Evolutionary conservation across 2,329 filamentous ascomycete genomes (phyloP).

Genomic region (Aspergillus pseudotamarii): DNA sequence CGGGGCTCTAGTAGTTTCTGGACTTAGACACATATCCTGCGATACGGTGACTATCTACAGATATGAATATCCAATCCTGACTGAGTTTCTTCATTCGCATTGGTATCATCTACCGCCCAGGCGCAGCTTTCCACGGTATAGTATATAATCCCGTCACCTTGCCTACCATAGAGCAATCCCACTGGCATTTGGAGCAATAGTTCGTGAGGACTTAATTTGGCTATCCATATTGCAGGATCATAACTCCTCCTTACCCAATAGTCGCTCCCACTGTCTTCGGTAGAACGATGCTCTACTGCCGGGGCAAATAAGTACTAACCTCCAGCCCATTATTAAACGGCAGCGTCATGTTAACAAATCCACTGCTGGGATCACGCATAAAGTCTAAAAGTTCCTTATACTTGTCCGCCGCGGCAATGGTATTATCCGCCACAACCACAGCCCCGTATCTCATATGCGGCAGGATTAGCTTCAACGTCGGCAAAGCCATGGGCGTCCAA

Average conservation of each 20-base stretch:
- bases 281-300: background rate
- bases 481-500: conserved; percentile 43
- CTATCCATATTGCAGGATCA: background rate
- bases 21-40: no score
- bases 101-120: no score
- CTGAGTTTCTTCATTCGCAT: no score
- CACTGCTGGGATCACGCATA: conserved; percentile 49
- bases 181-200: no score
- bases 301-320: conserved; percentile 41
- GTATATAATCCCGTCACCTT: no score
- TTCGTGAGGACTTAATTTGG: background rate
- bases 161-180: no score
- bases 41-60: no score
- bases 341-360: conserved; percentile 54
- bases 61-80: no score
- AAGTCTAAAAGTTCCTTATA: conserved; percentile 53
- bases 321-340: conserved; percentile 54
- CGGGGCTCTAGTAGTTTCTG: no score
- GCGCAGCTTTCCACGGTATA: no score
- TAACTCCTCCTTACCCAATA: no score
- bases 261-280: no score
- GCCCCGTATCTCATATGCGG: conserved; percentile 40
- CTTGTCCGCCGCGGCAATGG: conserved; percentile 27
- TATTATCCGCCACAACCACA: conserved; percentile 44
- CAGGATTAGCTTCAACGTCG: conserved; percentile 40